Conservation (phyloP, 805 yeast species). For the Jamesozyma jinghongensis region DNA sequence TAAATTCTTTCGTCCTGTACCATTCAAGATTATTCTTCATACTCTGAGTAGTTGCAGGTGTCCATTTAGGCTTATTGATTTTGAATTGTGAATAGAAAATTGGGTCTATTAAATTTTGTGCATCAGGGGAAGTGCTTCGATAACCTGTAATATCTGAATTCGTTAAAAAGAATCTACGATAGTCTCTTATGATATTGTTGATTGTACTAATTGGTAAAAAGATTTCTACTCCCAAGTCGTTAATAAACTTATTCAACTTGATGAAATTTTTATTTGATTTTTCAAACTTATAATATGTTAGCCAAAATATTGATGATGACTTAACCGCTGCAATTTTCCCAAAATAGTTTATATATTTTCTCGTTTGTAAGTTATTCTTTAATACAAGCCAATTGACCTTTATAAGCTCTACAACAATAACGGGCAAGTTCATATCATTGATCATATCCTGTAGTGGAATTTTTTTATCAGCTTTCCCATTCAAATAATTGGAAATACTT, state of each 20-base stretch:
- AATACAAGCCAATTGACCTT: slow-evolving; percentile 24
- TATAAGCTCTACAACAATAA: slow-evolving; percentile 32
- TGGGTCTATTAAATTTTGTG: slow-evolving; percentile 15
- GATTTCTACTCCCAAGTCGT: slow-evolving; percentile 37
- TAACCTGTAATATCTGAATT: slow-evolving; percentile 22
- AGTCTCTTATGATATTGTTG: slow-evolving; percentile 35
- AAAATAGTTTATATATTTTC: slow-evolving; percentile 25
- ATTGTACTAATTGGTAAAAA: slow-evolving; percentile 41
- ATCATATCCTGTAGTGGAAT: slow-evolving; percentile 28
- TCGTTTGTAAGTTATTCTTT: slow-evolving; percentile 28
- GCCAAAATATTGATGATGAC: slow-evolving; percentile 46
- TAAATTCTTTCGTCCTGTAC: slow-evolving; percentile 19
- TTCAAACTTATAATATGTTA: slow-evolving; percentile 46
- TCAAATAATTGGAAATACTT: slow-evolving; percentile 17
- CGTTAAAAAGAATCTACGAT: slow-evolving; percentile 30
- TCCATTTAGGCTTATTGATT: slow-evolving; percentile 25
- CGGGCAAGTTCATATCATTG: slow-evolving; percentile 35
- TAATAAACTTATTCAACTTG: slow-evolving; percentile 38
- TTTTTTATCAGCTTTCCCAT: slow-evolving; percentile 13
- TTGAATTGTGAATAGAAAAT: slow-evolving; percentile 24
- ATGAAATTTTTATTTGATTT: slow-evolving; percentile 35
- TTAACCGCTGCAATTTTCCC: slow-evolving; percentile 26
- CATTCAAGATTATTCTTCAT: slow-evolving; percentile 10
- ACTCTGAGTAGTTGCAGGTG: slow-evolving; percentile 4
- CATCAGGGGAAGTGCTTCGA: slow-evolving; percentile 6